phyloP scores from a whole-genome alignment of 2,329 filamentous ascomycete species.

The Drechslerella dactyloides region DNA sequence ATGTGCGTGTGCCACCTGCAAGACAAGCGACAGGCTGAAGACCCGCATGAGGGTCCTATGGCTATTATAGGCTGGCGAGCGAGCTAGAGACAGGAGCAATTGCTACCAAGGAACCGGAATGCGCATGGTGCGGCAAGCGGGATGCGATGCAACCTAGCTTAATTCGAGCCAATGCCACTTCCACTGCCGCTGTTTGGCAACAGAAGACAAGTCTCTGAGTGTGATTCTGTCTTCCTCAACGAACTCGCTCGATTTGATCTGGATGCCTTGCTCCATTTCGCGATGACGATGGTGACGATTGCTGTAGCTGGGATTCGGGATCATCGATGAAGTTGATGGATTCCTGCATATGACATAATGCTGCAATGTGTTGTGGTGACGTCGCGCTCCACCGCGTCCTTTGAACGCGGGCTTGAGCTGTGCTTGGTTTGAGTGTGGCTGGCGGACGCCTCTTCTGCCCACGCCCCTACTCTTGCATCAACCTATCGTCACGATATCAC shows the following conservation, averaged over 20 bases:
- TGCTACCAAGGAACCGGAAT: slow-evolving; percentile 33
- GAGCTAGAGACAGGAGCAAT: background rate
- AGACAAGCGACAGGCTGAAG: background rate
- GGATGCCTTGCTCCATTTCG: background rate
- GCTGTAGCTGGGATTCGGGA: background rate
- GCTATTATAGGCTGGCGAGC: background rate
- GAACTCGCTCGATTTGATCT: background rate
- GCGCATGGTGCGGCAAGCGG: slow-evolving; percentile 47
- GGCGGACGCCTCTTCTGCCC: background rate
- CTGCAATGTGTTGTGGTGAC: background rate
- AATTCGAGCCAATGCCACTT: background rate
- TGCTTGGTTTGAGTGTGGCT: no score
- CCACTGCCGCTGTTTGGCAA: background rate
- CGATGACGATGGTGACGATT: background rate
- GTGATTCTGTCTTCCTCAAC: no score
- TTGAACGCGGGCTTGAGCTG: no score
- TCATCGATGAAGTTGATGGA: no score
- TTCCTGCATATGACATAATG: background rate
- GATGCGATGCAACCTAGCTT: slow-evolving; percentile 25
- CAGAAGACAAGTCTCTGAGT: no score
- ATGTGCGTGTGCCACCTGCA: background rate
- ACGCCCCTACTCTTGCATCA: no score
- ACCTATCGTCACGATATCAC: no score
- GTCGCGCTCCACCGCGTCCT: background rate
- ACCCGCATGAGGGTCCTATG: background rate